Conservation (phyloP, 2,329 filamentous ascomycete genomes). For the Aspergillus hortae region DNA sequence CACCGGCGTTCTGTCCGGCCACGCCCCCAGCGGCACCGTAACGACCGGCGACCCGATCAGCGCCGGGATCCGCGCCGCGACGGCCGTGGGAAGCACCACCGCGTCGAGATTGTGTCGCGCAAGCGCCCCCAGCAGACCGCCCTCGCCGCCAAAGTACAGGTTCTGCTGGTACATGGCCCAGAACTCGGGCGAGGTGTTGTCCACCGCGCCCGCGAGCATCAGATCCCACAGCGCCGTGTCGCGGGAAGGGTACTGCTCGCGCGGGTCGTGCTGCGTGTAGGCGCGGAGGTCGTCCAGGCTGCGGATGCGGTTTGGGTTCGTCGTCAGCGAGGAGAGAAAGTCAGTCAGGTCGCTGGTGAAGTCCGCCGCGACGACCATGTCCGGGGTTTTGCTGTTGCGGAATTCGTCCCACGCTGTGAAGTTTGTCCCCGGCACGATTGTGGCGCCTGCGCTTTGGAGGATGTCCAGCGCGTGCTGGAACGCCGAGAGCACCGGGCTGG, state of each 20-base stretch:
- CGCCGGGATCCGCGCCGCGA: constrained; percentile 49
- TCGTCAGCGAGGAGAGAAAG: constrained; percentile 55
- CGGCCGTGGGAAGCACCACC: constrained; percentile 56
- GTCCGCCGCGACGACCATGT: constrained; percentile 53
- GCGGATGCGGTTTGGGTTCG: constrained; percentile 57
- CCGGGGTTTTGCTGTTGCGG: constrained; percentile 33
- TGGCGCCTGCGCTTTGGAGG: constrained; percentile 56
- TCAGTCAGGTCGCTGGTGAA: constrained; percentile 54
- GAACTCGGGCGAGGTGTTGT: constrained; percentile 56
- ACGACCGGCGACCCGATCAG: constrained; percentile 59
- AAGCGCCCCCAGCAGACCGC: constrained; percentile 60
- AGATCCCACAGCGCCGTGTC: constrained; percentile 57
- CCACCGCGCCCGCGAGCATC: constrained; percentile 50
- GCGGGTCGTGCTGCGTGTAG: constrained; percentile 53
- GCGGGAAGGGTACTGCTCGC: constrained; percentile 60
- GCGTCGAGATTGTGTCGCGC: constrained; percentile 57
- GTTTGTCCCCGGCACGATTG: constrained; percentile 58
- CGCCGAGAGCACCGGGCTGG: constrained; percentile 45
- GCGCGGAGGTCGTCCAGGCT: constrained; percentile 50
- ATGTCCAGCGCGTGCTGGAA: constrained; percentile 56
- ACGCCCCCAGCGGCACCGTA: constrained; percentile 60
- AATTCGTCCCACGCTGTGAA: constrained; percentile 53
- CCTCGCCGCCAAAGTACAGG: constrained; percentile 53
- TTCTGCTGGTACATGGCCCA: constrained; percentile 55
- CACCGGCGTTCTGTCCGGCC: constrained; percentile 44